These are phyloP conservation scores for Anisodus acutangulus DNA, from an alignment of 257 asterid species.

Conservation along the genomic window DNA sequence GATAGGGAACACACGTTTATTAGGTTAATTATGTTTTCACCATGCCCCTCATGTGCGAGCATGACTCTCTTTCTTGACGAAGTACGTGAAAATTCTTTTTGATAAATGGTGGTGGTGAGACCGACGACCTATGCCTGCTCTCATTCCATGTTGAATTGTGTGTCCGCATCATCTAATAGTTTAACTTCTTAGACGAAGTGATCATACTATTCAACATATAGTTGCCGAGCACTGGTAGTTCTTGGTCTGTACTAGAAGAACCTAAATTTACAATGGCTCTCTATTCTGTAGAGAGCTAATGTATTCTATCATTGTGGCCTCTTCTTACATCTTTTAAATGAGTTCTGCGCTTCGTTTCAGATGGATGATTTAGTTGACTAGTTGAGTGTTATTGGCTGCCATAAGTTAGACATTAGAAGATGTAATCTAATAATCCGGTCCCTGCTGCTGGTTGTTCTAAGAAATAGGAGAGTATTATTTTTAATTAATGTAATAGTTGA, in stretches of 20 bases:
- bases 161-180: neutral
- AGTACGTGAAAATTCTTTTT: neutral
- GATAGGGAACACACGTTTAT: neutral
- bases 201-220: neutral
- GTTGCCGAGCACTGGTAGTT: neutral
- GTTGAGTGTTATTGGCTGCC: neutral
- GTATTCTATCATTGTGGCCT: neutral
- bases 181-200: neutral
- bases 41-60: neutral
- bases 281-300: neutral
- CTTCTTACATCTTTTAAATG: neutral
- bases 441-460: slow-evolving; percentile 1
- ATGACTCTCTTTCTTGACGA: neutral
- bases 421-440: slow-evolving; percentile 1
- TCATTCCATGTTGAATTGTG: neutral
- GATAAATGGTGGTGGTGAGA: neutral
- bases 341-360: neutral
- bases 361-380: slow-evolving; percentile 14
- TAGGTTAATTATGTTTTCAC: neutral
- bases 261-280: slow-evolving; percentile 14
- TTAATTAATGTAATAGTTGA: neutral
- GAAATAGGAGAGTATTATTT: neutral
- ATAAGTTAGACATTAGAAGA: neutral
- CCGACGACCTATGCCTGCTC: neutral
- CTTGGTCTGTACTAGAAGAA: slow-evolving; percentile 17